Base-by-base conservation (phyloP, 768 basidiomycete genomes). In the Mycena albidolilacea region DNA sequence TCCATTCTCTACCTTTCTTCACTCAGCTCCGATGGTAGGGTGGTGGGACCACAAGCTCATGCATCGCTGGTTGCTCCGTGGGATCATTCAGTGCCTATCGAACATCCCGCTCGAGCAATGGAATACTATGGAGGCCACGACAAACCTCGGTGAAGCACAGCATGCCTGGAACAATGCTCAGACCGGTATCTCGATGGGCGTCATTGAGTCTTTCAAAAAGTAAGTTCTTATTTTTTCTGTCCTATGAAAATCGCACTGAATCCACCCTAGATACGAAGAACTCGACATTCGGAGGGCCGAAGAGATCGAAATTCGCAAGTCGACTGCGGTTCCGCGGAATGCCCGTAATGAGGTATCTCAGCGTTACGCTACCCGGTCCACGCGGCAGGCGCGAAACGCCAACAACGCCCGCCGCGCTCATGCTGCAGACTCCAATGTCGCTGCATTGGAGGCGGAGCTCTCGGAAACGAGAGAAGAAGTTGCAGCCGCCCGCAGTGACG, bases 181-280 rank as follows among this genome's bases (percentile, higher is more conserved):
- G 63, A 71, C 70, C 10, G 70, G 70, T 50, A 65, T 9, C 19
- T 38, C 30, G 30, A 71, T 71, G 70, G 70, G 64, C 14, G 46
- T 66, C 14, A 64, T 71, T 12, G 63, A 71, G 43, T 71, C 70
- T 17, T 66, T 71, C 46, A 64, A 65, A 60, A 65, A 48, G 55
- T 65, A 23, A 65, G 70, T 50, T 64, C 19, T 11, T 5, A n/a
- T 52, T 43, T 55, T 55, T 44, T 65, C 60, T 17, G 17, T 12
- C 17, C 19, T 35, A 52, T 52, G 41, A 35, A 35, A 2, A 21
- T 65, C 35, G 30, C 17, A 14, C 54, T 70, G 52, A 64, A 44
- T 44, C 61, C 52, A 17, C 50, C n/a, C 37, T 17, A 71, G 70
- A 65, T 71, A 65, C 35, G 70, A 64, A 23, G 55, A 71, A 58